phyloP scores from a whole-genome alignment of 2,329 filamentous ascomycete genomes.

The Botrytis elliptica region DNA sequence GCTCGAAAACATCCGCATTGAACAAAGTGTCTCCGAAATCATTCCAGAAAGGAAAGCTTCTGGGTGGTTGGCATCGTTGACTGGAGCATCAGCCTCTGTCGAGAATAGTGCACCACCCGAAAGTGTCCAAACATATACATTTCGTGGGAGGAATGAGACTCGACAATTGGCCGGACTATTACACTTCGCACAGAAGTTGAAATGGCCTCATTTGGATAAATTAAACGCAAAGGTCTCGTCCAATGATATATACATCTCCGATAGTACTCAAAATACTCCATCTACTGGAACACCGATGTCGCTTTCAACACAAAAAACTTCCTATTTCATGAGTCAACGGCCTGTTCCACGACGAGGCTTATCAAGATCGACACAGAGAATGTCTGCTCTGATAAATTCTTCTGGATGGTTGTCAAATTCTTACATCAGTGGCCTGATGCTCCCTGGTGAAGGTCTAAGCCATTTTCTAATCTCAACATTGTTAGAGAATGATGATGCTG shows the following conservation, averaged over 20 bases:
- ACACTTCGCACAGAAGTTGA: constrained; percentile 61
- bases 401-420: constrained; percentile 68
- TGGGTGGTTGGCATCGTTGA: constrained; percentile 58
- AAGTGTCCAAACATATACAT: constrained; percentile 42
- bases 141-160: constrained; percentile 48
- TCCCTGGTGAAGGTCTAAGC: constrained; percentile 61
- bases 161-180: constrained; percentile 61
- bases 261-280: constrained; percentile 32
- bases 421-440: constrained; percentile 63
- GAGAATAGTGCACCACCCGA: constrained; percentile 45
- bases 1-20: constrained; percentile 66
- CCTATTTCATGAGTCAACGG: constrained; percentile 36
- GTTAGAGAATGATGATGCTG: constrained; percentile 62
- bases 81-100: constrained; percentile 42
- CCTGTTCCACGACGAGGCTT: constrained; percentile 26
- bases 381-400: constrained; percentile 57
- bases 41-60: constrained; percentile 37
- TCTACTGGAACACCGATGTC: constrained; percentile 36
- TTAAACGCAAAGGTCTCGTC: constrained; percentile 36
- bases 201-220: constrained; percentile 59
- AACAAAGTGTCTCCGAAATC: constrained; percentile 43
- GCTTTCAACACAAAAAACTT: constrained; percentile 34
- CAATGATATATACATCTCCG: constrained; percentile 35
- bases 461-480: constrained; percentile 66
- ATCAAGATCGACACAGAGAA: constrained; percentile 32